Evolutionary conservation across 148 eudicot species (phyloP).

Genomic region (Fagopyrum esculentum): DNA sequence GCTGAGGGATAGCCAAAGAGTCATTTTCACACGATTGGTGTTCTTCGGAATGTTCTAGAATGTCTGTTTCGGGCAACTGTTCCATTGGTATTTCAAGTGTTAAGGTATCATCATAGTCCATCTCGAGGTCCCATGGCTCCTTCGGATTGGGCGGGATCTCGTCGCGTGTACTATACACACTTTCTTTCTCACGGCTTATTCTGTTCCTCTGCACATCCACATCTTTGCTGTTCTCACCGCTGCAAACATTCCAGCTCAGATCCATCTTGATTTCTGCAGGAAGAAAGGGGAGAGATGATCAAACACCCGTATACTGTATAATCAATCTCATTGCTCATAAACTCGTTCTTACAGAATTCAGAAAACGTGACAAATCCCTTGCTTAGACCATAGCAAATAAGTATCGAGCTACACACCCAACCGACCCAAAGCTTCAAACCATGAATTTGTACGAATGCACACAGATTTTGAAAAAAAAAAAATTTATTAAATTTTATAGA

Average conservation of each 20-base stretch:
- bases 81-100: constrained; percentile 72
- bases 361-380: not conserved
- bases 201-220: constrained; percentile 66
- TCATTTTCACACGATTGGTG: constrained; percentile 1
- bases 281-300: not conserved
- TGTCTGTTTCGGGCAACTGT: constrained; percentile 65
- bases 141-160: constrained; percentile 66
- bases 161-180: constrained; percentile 37
- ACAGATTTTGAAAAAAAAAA: not conserved
- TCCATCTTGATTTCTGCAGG: constrained; percentile 55
- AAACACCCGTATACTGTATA: not conserved
- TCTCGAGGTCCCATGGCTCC: constrained; percentile 93
- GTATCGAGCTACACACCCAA: not conserved
- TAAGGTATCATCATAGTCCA: constrained; percentile 78
- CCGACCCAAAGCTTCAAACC: not conserved
- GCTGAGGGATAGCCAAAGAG: too few relatives aligned
- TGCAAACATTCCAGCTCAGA: constrained; percentile 47
- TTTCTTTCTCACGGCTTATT: constrained; percentile 64
- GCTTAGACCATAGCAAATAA: not conserved
- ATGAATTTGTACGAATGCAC: not conserved
- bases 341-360: not conserved
- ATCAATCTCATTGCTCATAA: not conserved
- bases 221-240: constrained; percentile 78
- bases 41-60: constrained; percentile 17
- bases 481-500: not conserved